A percentile compares a stretch with the other conserved stretches of the same genome.
Evolutionary conservation across 441 rosid species (phyloP).

Genomic region (Adansonia gregorii): DNA sequence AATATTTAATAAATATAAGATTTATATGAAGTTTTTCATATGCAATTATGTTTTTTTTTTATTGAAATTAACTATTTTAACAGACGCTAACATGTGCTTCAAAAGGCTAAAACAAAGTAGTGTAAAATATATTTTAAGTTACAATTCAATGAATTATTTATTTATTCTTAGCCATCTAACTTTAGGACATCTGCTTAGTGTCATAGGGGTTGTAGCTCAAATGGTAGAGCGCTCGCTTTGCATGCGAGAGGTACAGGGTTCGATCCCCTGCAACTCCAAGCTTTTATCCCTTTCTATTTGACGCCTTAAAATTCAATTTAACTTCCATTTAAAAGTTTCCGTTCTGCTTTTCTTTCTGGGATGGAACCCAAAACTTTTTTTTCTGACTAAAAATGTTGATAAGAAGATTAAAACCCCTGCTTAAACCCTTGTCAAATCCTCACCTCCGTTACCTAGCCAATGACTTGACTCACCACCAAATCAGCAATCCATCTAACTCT

Average conservation of each 20-base stretch:
- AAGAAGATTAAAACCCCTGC: constrained; percentile 27
- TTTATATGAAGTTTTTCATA: no score
- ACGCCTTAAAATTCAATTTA: no score
- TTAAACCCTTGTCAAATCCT: constrained; percentile 27
- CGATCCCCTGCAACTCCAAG: constrained; percentile 86
- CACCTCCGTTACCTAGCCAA: constrained; percentile 35
- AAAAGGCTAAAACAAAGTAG: no score
- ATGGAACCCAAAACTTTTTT: constrained; percentile 46
- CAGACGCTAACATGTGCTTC: not conserved
- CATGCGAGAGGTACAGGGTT: constrained; percentile 99
- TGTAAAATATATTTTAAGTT: no score
- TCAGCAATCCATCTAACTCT: not conserved
- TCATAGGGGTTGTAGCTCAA: constrained; percentile 88
- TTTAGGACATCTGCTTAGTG: no score
- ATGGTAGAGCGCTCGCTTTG: constrained; percentile 99
- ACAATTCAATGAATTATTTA: no score
- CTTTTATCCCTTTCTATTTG: no score
- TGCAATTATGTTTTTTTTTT: not conserved
- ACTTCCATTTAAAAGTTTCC: no score
- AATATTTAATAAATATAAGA: not conserved
- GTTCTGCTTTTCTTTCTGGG: not conserved
- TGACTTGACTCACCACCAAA: constrained; percentile 28
- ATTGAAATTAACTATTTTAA: not conserved
- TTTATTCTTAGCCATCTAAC: no score
- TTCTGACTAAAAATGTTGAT: constrained; percentile 22